These are phyloP conservation scores for Suhomyces taliae DNA, from an alignment of 1,139 yeast genomes.

Conservation along the genomic window DNA sequence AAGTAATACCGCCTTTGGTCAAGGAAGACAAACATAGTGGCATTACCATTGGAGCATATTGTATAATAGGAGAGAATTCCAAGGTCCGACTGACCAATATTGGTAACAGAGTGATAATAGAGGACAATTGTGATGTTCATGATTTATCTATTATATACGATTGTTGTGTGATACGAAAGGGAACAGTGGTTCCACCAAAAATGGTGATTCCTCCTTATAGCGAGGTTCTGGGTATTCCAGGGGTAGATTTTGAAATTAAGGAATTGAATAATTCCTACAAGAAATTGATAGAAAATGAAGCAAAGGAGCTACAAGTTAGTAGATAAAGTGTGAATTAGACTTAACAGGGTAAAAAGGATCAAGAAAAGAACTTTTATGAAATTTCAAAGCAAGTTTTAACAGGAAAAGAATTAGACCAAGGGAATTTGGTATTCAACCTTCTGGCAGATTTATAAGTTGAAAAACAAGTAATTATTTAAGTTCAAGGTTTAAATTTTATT, in stretches of 20 bases:
- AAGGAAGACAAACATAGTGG: constrained; percentile 24
- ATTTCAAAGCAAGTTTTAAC: too few species aligned
- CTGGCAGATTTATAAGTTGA: too few species aligned
- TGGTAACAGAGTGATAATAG: constrained; percentile 61
- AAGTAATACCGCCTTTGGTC: constrained; percentile 34
- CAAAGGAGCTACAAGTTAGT: constrained; percentile 35
- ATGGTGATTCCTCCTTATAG: constrained; percentile 63
- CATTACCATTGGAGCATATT: constrained; percentile 58
- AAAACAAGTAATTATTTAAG: too few species aligned
- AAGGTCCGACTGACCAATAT: constrained; percentile 47
- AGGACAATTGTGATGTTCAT: constrained; percentile 37
- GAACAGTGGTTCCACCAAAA: constrained; percentile 53
- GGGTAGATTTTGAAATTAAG: constrained; percentile 27
- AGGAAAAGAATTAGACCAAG: too few species aligned
- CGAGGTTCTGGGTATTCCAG: constrained; percentile 46
- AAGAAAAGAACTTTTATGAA: background rate
- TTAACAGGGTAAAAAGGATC: background rate
- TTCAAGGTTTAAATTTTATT: too few species aligned
- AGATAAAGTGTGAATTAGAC: background rate
- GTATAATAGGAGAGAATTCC: constrained; percentile 48
- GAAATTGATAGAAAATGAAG: constrained; percentile 41
- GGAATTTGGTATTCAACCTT: too few species aligned
- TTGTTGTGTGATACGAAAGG: constrained; percentile 54
- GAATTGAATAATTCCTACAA: constrained; percentile 43
- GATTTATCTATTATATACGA: constrained; percentile 58